Evolutionary conservation across 192 early-diverging fungal species (phyloP).

Genomic region (Powellomyces hirtus): DNA sequence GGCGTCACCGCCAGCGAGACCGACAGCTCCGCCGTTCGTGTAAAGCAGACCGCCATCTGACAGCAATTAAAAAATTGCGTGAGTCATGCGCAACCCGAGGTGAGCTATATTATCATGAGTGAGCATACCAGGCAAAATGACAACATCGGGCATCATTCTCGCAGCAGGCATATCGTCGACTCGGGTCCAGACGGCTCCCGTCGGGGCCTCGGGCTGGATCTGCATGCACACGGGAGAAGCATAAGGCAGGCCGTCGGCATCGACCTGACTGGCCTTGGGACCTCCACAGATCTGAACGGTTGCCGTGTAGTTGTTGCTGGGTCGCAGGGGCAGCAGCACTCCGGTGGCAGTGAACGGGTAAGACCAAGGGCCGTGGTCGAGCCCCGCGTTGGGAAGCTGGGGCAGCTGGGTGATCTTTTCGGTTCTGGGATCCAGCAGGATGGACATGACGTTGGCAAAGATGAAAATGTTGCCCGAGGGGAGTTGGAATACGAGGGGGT

Average conservation of each 20-base stretch:
- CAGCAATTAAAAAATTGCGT: neutral
- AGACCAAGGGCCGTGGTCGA: neutral
- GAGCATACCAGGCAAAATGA: neutral
- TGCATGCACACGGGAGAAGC: slow-evolving; percentile 24
- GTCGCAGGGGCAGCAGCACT: slow-evolving; percentile 31
- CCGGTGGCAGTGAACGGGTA: slow-evolving; percentile 27
- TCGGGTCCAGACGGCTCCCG: neutral
- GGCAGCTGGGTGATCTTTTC: slow-evolving; percentile 16
- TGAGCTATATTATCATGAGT: neutral
- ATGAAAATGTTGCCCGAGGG: slow-evolving; percentile 36
- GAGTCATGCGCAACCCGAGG: neutral
- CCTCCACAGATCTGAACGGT: slow-evolving; percentile 41
- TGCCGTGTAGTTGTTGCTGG: slow-evolving; percentile 28
- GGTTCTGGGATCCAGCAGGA: slow-evolving; percentile 25
- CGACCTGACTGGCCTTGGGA: neutral
- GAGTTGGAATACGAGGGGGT: slow-evolving; percentile 31
- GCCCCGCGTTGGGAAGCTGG: neutral
- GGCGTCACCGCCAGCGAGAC: slow-evolving; percentile 41
- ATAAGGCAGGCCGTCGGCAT: neutral
- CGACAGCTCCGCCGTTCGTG: slow-evolving; percentile 33
- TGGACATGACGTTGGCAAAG: slow-evolving; percentile 33
- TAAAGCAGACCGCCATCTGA: slow-evolving; percentile 34
- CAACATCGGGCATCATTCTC: slow-evolving; percentile 9
- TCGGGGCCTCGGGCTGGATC: slow-evolving; percentile 22
- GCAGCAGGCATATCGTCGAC: slow-evolving; percentile 17